These are phyloP conservation scores for Astrephomene gubernaculifera DNA, from an alignment of 139 green algal species.

Conservation along the genomic window DNA sequence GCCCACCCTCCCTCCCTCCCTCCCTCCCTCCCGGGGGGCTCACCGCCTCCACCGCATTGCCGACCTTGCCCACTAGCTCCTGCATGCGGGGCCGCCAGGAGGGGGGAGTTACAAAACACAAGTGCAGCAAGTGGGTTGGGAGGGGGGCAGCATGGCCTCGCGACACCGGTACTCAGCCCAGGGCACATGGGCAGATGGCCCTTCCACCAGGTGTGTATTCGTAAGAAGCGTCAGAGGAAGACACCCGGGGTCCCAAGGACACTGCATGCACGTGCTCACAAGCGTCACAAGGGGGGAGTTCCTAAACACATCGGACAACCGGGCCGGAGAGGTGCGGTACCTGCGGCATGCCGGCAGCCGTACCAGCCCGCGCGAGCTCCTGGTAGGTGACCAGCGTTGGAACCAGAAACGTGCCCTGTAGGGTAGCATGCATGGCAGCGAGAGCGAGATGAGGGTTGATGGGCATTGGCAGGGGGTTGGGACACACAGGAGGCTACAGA, in stretches of 20 bases:
- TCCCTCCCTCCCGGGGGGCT: too few species aligned
- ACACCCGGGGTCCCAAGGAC: too few species aligned
- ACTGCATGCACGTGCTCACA: too few species aligned
- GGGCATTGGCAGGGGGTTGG: neutral
- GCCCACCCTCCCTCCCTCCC: too few species aligned
- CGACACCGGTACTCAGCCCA: too few species aligned
- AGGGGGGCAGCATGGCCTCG: neutral
- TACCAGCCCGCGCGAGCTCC: conserved; percentile 53
- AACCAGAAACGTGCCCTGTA: conserved; percentile 63
- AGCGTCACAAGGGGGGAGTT: too few species aligned
- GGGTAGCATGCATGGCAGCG: neutral
- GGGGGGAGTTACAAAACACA: neutral
- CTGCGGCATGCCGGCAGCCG: conserved; percentile 60
- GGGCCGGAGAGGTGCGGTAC: neutral
- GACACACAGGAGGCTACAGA: too few species aligned
- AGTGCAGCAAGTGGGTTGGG: neutral
- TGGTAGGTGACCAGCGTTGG: conserved; percentile 75
- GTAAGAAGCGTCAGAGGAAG: too few species aligned
- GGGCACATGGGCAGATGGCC: too few species aligned
- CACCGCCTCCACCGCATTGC: conserved; percentile 56
- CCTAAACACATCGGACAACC: too few species aligned
- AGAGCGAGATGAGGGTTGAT: neutral
- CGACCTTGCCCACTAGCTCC: conserved; percentile 72
- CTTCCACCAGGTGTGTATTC: too few species aligned
- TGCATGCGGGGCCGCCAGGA: neutral